Evolutionary conservation across 371 early-diverging fungal genomes (phyloP), one percentile per base, ranked within the genome.

Genomic region (Lichtheimia corymbifera): DNA sequence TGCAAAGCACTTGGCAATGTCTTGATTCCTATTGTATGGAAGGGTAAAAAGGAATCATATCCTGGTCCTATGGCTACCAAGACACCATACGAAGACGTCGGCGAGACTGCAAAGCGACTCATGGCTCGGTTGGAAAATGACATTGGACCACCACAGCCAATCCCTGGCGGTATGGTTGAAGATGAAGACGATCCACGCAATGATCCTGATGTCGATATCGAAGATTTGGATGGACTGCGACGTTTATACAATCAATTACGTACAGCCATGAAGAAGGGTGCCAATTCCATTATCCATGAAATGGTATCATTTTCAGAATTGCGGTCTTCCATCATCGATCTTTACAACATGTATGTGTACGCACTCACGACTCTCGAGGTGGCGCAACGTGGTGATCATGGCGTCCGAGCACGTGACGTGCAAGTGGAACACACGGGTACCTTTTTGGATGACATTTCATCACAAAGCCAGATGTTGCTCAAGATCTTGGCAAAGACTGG

Each of bases 1-100:
- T 97, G 98, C 80, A 97, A 97, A 76, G 88, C 92, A 24, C 77
- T 98, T 7, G 96, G 97, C 25, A 98, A 98, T 66, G 77, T 84
- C 2, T 65, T 94, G 18, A 71, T 93, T 3, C 92, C 94, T 0
- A 77, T 91, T 13, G 74, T 84, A 14, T 86, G 88, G 83, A 87
- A 85, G 50, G 80, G 80, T 25, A 86, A 86, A 50, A 84, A 79
- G 22, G 86, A 88, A 64, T 71, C 72, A 12, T 88, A 74, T 64
- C 76, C 89, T 2, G 85, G 85, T 18, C 77, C 84, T 1, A 64
- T 83, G 58, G 61, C 62, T 0, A 68, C 73, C 6, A 56, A 64
- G 2, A 65, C 68, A 5, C 28, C 62, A 4, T 75, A 73, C 27
- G 65, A 67, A 17, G 54, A 57, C 5, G 17, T 73, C 3, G 61